Percentiles rank a stretch among this genome's conserved stretches.
phyloP scores from a whole-genome alignment of 208 protist species.

The Leishmania mexicana region DNA sequence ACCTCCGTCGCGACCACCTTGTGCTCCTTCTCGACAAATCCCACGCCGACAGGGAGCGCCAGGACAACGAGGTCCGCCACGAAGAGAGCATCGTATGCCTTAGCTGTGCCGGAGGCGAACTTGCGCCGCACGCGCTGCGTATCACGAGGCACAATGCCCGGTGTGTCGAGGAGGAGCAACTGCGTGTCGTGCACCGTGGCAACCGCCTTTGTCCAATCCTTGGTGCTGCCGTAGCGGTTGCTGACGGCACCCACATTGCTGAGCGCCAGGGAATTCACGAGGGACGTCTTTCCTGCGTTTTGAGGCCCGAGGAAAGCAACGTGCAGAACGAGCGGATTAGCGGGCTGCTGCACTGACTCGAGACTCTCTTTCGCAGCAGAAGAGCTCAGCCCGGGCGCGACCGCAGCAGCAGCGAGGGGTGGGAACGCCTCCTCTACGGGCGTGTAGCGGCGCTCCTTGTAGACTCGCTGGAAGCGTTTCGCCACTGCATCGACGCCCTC shows the following conservation, averaged over 20 bases:
- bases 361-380: neutral
- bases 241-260: slow-evolving; percentile 86
- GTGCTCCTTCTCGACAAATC: slow-evolving; percentile 87
- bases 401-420: slow-evolving; percentile 29
- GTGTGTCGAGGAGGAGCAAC: slow-evolving; percentile 88
- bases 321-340: slow-evolving; percentile 49
- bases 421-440: slow-evolving; percentile 87
- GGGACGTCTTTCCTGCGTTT: slow-evolving; percentile 90
- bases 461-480: slow-evolving; percentile 83
- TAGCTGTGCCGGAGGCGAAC: slow-evolving; percentile 51
- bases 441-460: slow-evolving; percentile 81
- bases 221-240: slow-evolving; percentile 76
- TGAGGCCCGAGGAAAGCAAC: slow-evolving; percentile 80
- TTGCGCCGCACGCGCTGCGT: slow-evolving; percentile 54
- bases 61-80: slow-evolving; percentile 82
- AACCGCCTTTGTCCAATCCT: slow-evolving; percentile 81
- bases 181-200: slow-evolving; percentile 89
- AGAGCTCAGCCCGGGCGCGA: neutral
- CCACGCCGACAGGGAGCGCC: slow-evolving; percentile 75
- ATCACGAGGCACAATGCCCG: slow-evolving; percentile 54
- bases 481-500: slow-evolving; percentile 59
- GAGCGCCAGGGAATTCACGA: slow-evolving; percentile 87
- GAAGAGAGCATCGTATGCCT: slow-evolving; percentile 86
- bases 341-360: slow-evolving; percentile 32
- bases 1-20: slow-evolving; percentile 73